phyloP scores from a whole-genome alignment of 768 basidiomycete species.

The Serendipita sp. region DNA sequence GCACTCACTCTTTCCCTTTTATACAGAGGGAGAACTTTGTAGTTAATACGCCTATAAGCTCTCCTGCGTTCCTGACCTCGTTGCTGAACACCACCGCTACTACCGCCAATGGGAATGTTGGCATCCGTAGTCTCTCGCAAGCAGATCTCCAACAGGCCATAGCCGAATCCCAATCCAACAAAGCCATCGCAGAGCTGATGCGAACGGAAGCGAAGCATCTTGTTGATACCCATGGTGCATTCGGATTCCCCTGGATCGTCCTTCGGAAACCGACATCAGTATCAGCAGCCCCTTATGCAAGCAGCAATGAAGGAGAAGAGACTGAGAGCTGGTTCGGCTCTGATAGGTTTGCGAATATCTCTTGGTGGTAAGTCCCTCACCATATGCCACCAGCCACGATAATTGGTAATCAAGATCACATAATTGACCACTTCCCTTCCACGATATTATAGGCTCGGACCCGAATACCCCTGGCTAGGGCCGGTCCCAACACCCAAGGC shows the following conservation, averaged over 20 bases:
- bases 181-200: not conserved
- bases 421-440: too few species aligned
- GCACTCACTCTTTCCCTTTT: not conserved
- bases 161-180: not conserved
- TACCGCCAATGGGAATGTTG: too few species aligned
- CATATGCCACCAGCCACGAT: not conserved
- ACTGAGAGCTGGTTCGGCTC: slow-evolving; percentile 2
- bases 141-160: not conserved
- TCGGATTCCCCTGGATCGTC: slow-evolving; percentile 9
- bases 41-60: not conserved
- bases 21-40: not conserved
- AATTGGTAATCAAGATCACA: not conserved
- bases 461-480: not conserved
- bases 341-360: not conserved
- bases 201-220: not conserved
- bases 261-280: not conserved
- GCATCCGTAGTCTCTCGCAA: not conserved
- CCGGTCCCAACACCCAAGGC: not conserved
- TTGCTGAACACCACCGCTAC: not conserved
- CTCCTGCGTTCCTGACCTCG: slow-evolving; percentile 1
- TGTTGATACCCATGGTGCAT: slow-evolving; percentile 2
- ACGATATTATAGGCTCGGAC: not conserved
- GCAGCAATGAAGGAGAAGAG: not conserved
- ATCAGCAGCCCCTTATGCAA: not conserved
- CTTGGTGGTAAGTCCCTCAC: slow-evolving; percentile 1